These are phyloP conservation scores for Alternaria rosae DNA, from an alignment of 2,329 filamentous ascomycete genomes.

Conservation along the genomic window DNA sequence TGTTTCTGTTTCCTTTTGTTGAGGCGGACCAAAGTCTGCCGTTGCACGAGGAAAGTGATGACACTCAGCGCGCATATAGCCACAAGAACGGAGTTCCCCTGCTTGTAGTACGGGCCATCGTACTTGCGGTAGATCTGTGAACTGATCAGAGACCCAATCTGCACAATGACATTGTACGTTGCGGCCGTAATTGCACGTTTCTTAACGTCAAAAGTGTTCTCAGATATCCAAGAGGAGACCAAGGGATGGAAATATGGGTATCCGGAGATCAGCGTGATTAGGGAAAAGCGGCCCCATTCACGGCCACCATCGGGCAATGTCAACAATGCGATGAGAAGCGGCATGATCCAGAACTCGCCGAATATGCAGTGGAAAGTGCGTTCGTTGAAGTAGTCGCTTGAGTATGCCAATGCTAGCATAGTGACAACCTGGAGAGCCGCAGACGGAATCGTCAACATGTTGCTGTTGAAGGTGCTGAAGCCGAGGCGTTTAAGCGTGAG, in stretches of 20 bases:
- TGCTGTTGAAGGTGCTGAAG: slow-evolving; percentile 53
- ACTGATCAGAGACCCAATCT: slow-evolving; percentile 51
- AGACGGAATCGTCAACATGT: slow-evolving; percentile 51
- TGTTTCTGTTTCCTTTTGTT: slow-evolving; percentile 50
- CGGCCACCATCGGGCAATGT: slow-evolving; percentile 43
- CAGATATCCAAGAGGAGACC: slow-evolving; percentile 66
- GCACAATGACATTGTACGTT: slow-evolving; percentile 64
- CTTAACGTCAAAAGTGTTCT: slow-evolving; percentile 69
- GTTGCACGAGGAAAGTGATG: slow-evolving; percentile 58
- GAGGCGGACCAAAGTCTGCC: slow-evolving; percentile 50
- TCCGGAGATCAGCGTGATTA: slow-evolving; percentile 50
- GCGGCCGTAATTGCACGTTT: slow-evolving; percentile 69
- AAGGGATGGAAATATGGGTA: slow-evolving; percentile 62
- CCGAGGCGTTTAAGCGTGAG: slow-evolving; percentile 50
- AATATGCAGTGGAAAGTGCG: slow-evolving; percentile 58
- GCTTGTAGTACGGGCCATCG: slow-evolving; percentile 62
- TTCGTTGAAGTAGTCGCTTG: slow-evolving; percentile 60
- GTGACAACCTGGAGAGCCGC: slow-evolving; percentile 60
- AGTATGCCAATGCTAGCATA: slow-evolving; percentile 54
- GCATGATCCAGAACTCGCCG: slow-evolving; percentile 53
- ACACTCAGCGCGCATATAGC: slow-evolving; percentile 59
- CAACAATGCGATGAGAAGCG: slow-evolving; percentile 50
- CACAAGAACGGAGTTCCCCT: slow-evolving; percentile 62
- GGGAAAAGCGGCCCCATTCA: slow-evolving; percentile 50
- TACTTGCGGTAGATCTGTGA: slow-evolving; percentile 60